Conservation (phyloP, 352 stramenopile genomes). For the Pythium folliculosum region DNA sequence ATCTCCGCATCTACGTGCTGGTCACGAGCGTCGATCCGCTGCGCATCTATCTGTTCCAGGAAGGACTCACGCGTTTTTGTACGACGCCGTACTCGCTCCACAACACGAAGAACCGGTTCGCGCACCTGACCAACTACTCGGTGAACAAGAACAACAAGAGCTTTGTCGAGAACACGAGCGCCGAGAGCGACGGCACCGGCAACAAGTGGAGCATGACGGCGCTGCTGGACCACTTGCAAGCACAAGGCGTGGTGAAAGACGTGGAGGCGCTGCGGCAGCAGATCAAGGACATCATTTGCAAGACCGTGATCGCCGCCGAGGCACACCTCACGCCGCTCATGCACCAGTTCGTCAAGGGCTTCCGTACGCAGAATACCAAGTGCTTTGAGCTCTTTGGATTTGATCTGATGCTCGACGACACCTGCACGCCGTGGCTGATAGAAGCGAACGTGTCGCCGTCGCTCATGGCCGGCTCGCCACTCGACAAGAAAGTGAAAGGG, state of each 20-base stretch:
- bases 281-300: constrained; percentile 62
- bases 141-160: constrained; percentile 66
- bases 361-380: constrained; percentile 28
- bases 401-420: constrained; percentile 69
- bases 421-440: constrained; percentile 64
- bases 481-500: constrained; percentile 75
- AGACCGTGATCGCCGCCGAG: constrained; percentile 74
- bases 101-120: constrained; percentile 68
- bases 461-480: constrained; percentile 73
- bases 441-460: constrained; percentile 81
- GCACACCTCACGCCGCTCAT: constrained; percentile 59
- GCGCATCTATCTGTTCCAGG: constrained; percentile 84
- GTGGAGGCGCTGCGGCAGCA: constrained; percentile 34
- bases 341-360: constrained; percentile 56
- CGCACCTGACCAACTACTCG: constrained; percentile 78
- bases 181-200: constrained; percentile 41
- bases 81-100: constrained; percentile 71
- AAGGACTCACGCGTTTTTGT: constrained; percentile 85
- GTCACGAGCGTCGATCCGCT: constrained; percentile 88
- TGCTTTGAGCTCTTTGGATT: constrained; percentile 83
- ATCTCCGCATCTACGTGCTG: constrained; percentile 88
- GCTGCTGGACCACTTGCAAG: constrained; percentile 45
- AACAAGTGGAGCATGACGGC: constrained; percentile 75
- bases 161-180: constrained; percentile 64
- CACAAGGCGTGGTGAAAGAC: constrained; percentile 36